phyloP scores from a whole-genome alignment of 495 filamentous ascomycete genomes.

The Talaromyces wortmannii region DNA sequence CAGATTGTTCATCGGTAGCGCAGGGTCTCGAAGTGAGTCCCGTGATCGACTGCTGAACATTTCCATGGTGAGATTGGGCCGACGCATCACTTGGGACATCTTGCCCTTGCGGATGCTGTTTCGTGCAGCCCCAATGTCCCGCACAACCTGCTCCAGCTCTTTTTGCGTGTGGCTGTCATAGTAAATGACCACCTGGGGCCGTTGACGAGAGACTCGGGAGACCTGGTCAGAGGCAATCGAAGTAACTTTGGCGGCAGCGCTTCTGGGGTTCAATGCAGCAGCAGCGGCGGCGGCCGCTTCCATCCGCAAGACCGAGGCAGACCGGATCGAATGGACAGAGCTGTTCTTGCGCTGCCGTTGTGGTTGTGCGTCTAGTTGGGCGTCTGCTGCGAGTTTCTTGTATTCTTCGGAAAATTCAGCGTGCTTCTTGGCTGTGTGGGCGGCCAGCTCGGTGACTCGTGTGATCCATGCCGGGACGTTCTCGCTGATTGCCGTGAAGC shows the following conservation, averaged over 20 bases:
- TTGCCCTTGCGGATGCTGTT: conserved; percentile 80
- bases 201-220: conserved; percentile 55
- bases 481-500: conserved; percentile 47
- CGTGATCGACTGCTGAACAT: conserved; percentile 3
- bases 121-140: conserved; percentile 68
- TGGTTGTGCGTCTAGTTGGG: conserved; percentile 6
- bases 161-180: conserved; percentile 84
- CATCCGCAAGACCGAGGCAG: conserved; percentile 5
- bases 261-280: too few relatives aligned
- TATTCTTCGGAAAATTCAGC: conserved; percentile 50
- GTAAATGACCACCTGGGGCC: conserved; percentile 78
- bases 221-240: conserved; percentile 22
- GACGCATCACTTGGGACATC: conserved; percentile 22
- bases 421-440: conserved; percentile 63
- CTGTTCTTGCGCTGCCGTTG: conserved; percentile 42
- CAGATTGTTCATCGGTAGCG: not conserved
- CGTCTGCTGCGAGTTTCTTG: conserved; percentile 18
- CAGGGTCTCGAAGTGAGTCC: not conserved
- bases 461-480: conserved; percentile 63
- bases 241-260: not conserved
- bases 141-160: conserved; percentile 72
- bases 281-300: not conserved
- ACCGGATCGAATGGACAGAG: conserved; percentile 5
- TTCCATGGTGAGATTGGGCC: not conserved
- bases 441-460: conserved; percentile 60